Evolutionary conservation across 306 rosid genomes (phyloP).

Genomic region (Cajanus cajan): DNA sequence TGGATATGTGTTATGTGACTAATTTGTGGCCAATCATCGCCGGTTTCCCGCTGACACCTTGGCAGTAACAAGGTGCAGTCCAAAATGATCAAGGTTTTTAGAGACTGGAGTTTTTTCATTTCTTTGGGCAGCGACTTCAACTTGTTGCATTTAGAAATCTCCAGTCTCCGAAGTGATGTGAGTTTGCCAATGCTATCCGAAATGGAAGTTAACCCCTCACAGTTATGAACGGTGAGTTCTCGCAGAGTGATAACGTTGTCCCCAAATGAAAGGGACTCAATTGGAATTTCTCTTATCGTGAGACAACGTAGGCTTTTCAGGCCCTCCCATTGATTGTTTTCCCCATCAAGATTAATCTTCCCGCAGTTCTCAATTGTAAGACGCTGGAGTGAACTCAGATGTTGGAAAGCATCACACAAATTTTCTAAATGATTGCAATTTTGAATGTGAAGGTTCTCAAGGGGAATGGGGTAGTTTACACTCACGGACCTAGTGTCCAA

Average conservation of each 20-base stretch:
- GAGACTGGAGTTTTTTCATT: background rate
- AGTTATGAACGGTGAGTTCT: background rate
- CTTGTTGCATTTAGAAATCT: background rate
- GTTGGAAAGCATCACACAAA: background rate
- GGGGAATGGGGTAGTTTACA: too few relatives aligned
- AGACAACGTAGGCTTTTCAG: background rate
- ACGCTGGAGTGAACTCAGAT: background rate
- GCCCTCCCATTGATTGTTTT: background rate
- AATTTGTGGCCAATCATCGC: slow-evolving; percentile 32
- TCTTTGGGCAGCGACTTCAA: background rate
- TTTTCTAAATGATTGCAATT: too few relatives aligned
- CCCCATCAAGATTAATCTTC: background rate
- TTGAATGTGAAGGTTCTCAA: too few relatives aligned
- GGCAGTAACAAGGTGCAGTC: slow-evolving; percentile 4
- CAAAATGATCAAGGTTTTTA: background rate
- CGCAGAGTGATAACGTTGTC: background rate
- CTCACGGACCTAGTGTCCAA: too few relatives aligned
- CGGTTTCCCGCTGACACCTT: slow-evolving; percentile 20
- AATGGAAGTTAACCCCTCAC: background rate
- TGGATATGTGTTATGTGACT: background rate
- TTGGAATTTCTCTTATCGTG: background rate
- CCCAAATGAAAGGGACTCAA: background rate
- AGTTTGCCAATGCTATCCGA: background rate
- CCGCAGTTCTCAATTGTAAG: background rate
- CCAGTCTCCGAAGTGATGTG: slow-evolving; percentile 1